Percentiles rank a stretch among this genome's conserved stretches.
Evolutionary conservation across 139 green algal species (phyloP).

Genomic region (Mesotaenium endlicherianum): DNA sequence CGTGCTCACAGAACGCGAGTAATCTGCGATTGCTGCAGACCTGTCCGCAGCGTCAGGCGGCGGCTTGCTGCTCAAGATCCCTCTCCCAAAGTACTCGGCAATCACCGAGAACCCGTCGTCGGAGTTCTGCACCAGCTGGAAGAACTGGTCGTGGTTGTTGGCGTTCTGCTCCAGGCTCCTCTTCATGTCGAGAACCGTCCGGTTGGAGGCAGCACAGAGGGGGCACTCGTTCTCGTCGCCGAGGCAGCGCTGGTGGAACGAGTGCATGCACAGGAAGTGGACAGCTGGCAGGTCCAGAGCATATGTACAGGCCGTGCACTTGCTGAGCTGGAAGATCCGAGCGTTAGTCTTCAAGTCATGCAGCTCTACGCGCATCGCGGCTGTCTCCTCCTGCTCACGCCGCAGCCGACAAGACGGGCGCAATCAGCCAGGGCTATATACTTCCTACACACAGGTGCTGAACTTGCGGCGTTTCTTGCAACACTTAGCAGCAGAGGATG

Average conservation of each 20-base stretch:
- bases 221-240: slow-evolving; percentile 87
- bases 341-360: slow-evolving; percentile 65
- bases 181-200: slow-evolving; percentile 62
- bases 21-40: too few relatives aligned
- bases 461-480: background rate
- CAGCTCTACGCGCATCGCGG: slow-evolving; percentile 66
- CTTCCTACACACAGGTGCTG: too few relatives aligned
- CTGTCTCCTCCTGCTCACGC: slow-evolving; percentile 62
- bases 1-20: too few relatives aligned
- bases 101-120: slow-evolving; percentile 50
- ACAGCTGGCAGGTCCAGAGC: slow-evolving; percentile 89
- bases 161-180: slow-evolving; percentile 60
- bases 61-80: slow-evolving; percentile 18
- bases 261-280: slow-evolving; percentile 95
- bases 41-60: background rate
- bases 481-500: background rate
- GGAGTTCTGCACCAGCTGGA: slow-evolving; percentile 45
- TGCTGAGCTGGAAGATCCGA: slow-evolving; percentile 81
- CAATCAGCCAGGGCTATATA: too few relatives aligned
- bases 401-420: background rate
- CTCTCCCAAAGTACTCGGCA: slow-evolving; percentile 49
- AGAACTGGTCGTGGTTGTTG: slow-evolving; percentile 85
- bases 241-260: slow-evolving; percentile 83
- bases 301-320: slow-evolving; percentile 69
- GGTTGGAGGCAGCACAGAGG: slow-evolving; percentile 79